Evolutionary conservation across 208 protist species (phyloP), one percentile per base, ranked within the genome.

Genomic region (Wallacemonas sp.): DNA sequence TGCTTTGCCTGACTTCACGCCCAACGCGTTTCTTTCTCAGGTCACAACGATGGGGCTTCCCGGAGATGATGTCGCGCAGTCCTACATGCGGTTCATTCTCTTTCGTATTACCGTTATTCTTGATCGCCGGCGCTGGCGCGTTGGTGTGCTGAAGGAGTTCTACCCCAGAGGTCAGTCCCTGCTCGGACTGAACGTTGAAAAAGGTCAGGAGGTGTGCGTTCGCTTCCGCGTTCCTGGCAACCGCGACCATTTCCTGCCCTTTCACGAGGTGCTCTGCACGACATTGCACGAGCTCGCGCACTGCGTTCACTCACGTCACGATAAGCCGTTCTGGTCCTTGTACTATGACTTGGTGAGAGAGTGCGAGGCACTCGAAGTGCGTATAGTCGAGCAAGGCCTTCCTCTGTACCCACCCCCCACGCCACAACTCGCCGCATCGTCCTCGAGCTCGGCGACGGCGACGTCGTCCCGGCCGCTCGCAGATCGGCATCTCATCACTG

Each of bases 261-360:
- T 95, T 62, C 70, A 94, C 38, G 80, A 93, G 33, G 85, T 97
- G 22, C 27, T 96, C 0, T 89, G 85, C 64, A 97, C 90, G 1
- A 77, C 90, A 14, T 65, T 97, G 42, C 93, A 97, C 73, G 93
- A 97, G 79, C 70, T 97, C 14, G 86, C 84, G 4, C 93, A 97
- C 65, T 93, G 83, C 60, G 56, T 68, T 24, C 66, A 83, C 62
- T 79, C 75, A 0, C 70, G 62, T 28, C 91, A 96, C 61, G 70
- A 93, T 55, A 70, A 73, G 39, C 39, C 72, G 5, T 96, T 96
- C 59, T 94, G 88, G 86, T 53, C 72, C 36, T 75, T 93, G 8
- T 91, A 94, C 66, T 74, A 90, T 36, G 55, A 93, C 21, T 73
- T 96, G 4, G 80, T 91, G 15, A 60, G 65, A 17, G 85, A 96